Base-by-base conservation (phyloP, 306 rosid species). In the Cicer arietinum region DNA sequence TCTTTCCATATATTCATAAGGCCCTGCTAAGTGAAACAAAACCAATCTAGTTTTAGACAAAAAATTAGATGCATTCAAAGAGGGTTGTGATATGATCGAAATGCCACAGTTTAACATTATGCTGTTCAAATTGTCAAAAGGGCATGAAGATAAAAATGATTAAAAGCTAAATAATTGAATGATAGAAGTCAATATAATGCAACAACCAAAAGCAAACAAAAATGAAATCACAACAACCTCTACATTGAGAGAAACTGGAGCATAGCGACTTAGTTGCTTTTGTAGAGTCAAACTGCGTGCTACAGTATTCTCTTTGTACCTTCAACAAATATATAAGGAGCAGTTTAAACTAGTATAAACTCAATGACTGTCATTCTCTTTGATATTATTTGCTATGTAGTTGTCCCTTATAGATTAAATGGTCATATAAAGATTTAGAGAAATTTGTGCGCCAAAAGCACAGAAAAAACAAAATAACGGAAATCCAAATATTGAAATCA, bases 181-280 rank as follows among this genome's bases (percentile, higher is more conserved):
- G 71, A 69, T 13, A 64, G 53, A 77, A 11, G 25, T 52, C 59
- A 60, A 61, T 45, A 40, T 20, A 76, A 72, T 46, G 78, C 35
- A 80, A 47, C 22, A 73, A 68, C 13, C 37, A 30, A 30, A 3
- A 6, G 66, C 39, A 77, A 78, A 70, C 6, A 53, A 60, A 77
- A 35, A 74, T 7, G 11, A 71, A 78, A 44, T 10, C 17, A 48
- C 6, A 48, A 80, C 51, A 79, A 94, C 98, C 96, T 92, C 96
- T 22, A 89, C 87, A 77, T 74, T 59, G 16, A 94, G 88, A 71
- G 90, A 76, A 76, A 89, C 91, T 69, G 96, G 85, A 78, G 90
- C 93, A 89, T 90, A 94, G 53, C 92, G 90, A 30, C 72, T 79
- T 16, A 91, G 88, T 84, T 94, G 92, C 85, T 90, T 90, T 80